Base-by-base conservation (phyloP, 768 basidiomycete genomes). In the Mrakia blollopis region DNA sequence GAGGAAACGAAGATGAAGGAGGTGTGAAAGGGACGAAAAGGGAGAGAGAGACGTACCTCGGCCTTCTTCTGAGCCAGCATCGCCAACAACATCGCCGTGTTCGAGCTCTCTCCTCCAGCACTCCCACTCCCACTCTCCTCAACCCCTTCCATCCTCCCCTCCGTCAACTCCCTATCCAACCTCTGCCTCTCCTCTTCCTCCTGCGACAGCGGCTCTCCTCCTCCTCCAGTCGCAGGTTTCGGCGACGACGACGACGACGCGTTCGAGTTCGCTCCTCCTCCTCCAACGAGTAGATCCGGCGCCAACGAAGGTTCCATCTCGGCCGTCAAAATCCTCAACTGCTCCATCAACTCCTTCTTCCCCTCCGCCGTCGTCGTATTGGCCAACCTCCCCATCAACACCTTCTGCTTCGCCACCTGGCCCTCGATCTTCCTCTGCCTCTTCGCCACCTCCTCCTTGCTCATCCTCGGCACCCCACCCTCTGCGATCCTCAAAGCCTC, bases 381-480 rank as follows among this genome's bases (percentile, higher is more conserved):
- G 87, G 35, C 86, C 21, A 96, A 84, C 47, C 88, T 88, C 10
- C 87, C 87, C 89, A 97, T 91, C 75, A 98, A 85, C 1, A 88
- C 86, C 83, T 94, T 96, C 84, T 96, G 95, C 84, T 95, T 92
- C 0, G 89, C 87, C 77, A 97, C 93, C 80, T 91, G 91, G 82
- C 91, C 88, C 79, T 93, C 91, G 30, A 93, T 84, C 54, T 90
- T 85, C 78, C 90, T 88, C 81, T 92, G 91, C 82, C 91, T 91
- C 5, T 88, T 89, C 2, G 91, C 41, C 11, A 50, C 60, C 67
- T 78, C 77, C 25, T 70, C 76, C 47, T 72, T 76, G 25, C 39
- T 44, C 57, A 62, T 67, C 54, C 78, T 32, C 76, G 73, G 30
- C 79, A 23, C 80, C 10, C 78, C 78, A 18, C 54, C 71, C 35